phyloP scores from a whole-genome alignment of 75 land plant genomes.

The Selaginella moellendorffii region DNA sequence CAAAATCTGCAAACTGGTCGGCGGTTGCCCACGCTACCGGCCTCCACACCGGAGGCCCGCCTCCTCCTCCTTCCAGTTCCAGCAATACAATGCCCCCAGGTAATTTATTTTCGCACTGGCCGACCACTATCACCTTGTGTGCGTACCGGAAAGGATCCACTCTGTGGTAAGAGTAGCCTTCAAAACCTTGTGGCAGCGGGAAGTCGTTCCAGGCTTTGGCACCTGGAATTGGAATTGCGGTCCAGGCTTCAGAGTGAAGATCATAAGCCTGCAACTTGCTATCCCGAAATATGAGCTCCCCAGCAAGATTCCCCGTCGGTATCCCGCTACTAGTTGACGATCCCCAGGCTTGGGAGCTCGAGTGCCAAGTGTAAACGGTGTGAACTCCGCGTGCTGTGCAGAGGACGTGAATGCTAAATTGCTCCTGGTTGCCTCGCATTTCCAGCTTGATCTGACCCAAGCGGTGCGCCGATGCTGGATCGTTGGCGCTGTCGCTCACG shows the following conservation, averaged over 20 bases:
- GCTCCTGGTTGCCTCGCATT: constrained; percentile 2
- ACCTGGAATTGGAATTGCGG: constrained; percentile 1
- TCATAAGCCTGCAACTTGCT: constrained; percentile 1
- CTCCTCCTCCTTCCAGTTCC: constrained; percentile 2
- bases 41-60: constrained; percentile 2
- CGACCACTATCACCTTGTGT: constrained; percentile 1
- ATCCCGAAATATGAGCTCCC: constrained; percentile 1
- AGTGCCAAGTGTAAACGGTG: neutral
- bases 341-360: constrained; percentile 1
- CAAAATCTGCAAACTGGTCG: constrained; percentile 1
- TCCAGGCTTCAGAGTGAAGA: constrained; percentile 1
- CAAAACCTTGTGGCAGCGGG: constrained; percentile 2
- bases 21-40: constrained; percentile 1
- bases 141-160: constrained; percentile 2
- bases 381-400: constrained; percentile 2
- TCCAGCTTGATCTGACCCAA: neutral
- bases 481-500: neutral
- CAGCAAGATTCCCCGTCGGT: constrained; percentile 2
- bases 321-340: constrained; percentile 1
- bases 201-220: constrained; percentile 1
- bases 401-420: neutral
- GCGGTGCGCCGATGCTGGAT: neutral
- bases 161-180: neutral
- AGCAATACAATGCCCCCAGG: neutral
- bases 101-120: constrained; percentile 1